These are phyloP conservation scores for Apiotrichum mycotoxinovorans DNA, from an alignment of 1,284 basidiomycete species.

Conservation along the genomic window DNA sequence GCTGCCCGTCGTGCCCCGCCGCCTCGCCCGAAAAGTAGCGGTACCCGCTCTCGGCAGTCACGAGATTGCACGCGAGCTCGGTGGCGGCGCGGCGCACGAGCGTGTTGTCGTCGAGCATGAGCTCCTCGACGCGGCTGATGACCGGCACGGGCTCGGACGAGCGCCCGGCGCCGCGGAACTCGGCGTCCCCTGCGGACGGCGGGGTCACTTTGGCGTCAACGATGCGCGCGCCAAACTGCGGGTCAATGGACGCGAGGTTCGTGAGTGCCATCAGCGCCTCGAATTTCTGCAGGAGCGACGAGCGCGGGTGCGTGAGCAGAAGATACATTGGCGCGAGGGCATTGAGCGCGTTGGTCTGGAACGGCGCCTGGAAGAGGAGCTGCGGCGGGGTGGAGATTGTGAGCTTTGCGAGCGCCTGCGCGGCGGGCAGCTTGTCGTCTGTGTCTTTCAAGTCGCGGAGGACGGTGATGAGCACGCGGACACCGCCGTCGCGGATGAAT, in stretches of 20 bases:
- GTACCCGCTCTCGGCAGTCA: constrained; percentile 70
- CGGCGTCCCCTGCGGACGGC: background rate
- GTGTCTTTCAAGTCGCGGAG: constrained; percentile 43
- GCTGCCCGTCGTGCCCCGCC: constrained; percentile 6
- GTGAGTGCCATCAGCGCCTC: constrained; percentile 94
- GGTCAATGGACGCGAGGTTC: constrained; percentile 78
- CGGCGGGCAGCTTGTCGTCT: constrained; percentile 59
- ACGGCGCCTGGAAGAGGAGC: constrained; percentile 71
- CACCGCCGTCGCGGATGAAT: constrained; percentile 78
- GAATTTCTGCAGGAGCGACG: constrained; percentile 76
- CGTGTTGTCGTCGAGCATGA: constrained; percentile 76
- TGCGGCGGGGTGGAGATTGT: constrained; percentile 85
- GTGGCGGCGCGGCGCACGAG: constrained; percentile 80
- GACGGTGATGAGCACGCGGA: constrained; percentile 65
- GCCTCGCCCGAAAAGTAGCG: constrained; percentile 51
- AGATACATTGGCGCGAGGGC: constrained; percentile 71
- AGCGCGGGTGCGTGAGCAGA: constrained; percentile 64
- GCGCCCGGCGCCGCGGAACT: constrained; percentile 21
- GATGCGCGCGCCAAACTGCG: constrained; percentile 63
- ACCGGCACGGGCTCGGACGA: background rate
- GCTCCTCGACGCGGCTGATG: constrained; percentile 67
- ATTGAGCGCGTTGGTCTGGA: constrained; percentile 70
- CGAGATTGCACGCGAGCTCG: constrained; percentile 91
- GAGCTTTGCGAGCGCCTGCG: constrained; percentile 89
- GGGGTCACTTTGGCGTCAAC: constrained; percentile 30